phyloP scores from a whole-genome alignment of 192 early-diverging fungal genomes.

The Podila verticillata region DNA sequence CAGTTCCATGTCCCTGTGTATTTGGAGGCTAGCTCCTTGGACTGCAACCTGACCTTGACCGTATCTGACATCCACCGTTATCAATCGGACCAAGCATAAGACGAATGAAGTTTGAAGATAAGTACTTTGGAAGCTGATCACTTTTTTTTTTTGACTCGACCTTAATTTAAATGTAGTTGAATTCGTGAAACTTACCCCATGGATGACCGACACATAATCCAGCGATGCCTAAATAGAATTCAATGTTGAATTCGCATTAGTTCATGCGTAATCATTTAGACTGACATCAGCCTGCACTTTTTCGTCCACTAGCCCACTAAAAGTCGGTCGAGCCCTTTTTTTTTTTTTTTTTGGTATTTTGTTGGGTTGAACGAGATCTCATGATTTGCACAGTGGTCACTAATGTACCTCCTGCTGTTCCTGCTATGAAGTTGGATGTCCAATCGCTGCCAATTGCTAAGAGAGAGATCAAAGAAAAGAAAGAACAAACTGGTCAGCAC shows the following conservation, averaged over 20 bases:
- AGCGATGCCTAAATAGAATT: conserved; percentile 56
- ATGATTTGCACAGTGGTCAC: not conserved
- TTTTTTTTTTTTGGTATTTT: not conserved
- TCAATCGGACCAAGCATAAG: conserved; percentile 14
- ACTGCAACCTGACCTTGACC: conserved; percentile 68
- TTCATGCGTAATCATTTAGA: not conserved
- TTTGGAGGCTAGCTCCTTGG: conserved; percentile 56
- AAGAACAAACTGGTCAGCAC: not conserved
- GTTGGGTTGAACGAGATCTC: not conserved
- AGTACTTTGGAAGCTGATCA: not conserved
- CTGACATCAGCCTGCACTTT: not conserved
- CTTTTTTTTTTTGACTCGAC: not conserved
- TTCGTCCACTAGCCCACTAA: not conserved
- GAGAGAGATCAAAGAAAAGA: not conserved
- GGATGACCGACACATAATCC: conserved; percentile 69
- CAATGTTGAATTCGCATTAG: not conserved
- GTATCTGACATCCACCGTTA: conserved; percentile 34
- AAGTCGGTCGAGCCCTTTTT: not conserved
- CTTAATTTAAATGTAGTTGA: not conserved
- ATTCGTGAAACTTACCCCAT: conserved; percentile 56
- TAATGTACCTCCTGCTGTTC: conserved; percentile 47
- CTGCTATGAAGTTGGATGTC: conserved; percentile 49
- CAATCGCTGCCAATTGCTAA: conserved; percentile 36
- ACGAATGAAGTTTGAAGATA: not conserved
- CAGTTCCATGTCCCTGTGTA: conserved; percentile 70